Percentiles rank a stretch among this genome's conserved stretches.
phyloP scores from a whole-genome alignment of 140 eudicot species.

The Senecio squalidus region DNA sequence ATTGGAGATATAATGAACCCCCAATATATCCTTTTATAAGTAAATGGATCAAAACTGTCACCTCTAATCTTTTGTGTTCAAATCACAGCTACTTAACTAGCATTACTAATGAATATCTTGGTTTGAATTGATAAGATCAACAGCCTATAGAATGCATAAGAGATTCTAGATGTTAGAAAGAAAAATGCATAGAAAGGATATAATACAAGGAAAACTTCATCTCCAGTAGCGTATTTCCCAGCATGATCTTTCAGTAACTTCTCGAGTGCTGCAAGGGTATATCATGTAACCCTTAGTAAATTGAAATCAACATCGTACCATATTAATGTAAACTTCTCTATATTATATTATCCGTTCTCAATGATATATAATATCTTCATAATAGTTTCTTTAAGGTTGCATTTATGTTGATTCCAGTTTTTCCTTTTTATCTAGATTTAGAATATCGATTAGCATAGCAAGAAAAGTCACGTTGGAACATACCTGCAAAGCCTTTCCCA shows the following conservation, averaged over 20 bases:
- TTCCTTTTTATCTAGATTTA: too few relatives aligned
- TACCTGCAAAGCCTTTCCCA: constrained; percentile 68
- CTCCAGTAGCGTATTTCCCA: constrained; percentile 77
- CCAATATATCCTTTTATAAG: too few relatives aligned
- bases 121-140: background rate
- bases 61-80: too few relatives aligned
- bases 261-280: constrained; percentile 63
- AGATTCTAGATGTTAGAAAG: background rate
- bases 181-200: background rate
- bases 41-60: too few relatives aligned
- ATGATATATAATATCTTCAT: background rate
- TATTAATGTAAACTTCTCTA: background rate
- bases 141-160: background rate
- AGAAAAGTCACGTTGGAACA: constrained; percentile 7
- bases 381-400: constrained; percentile 1
- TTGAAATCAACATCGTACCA: constrained; percentile 4
- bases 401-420: too few relatives aligned
- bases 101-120: background rate
- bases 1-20: too few relatives aligned
- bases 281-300: background rate
- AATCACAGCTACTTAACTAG: too few relatives aligned
- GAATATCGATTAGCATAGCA: constrained; percentile 3
- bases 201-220: constrained; percentile 60
- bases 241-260: constrained; percentile 47
- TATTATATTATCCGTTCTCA: background rate